Conservation (phyloP, 169 alveolate species). For the Theileria equi region DNA sequence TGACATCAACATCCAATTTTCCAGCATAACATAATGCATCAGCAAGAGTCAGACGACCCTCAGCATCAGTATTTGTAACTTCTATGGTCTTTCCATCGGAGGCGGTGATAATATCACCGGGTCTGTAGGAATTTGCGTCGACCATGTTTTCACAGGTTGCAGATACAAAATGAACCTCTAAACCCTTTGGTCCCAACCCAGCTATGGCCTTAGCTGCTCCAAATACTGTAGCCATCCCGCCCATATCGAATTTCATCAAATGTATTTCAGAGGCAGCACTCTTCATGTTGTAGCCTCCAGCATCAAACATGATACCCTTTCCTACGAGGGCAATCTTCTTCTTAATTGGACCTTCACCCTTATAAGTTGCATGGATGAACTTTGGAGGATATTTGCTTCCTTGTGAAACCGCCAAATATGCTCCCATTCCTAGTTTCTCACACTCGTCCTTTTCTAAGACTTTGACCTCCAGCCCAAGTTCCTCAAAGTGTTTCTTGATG, state of each 20-base stretch:
- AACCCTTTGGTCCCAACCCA: conserved; percentile 74
- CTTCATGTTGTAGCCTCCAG: conserved; percentile 91
- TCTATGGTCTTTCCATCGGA: conserved; percentile 93
- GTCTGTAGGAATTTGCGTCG: conserved; percentile 84
- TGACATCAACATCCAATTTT: conserved; percentile 78
- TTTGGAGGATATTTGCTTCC: conserved; percentile 85
- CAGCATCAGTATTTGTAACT: conserved; percentile 94
- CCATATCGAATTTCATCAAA: conserved; percentile 85
- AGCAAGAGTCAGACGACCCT: conserved; percentile 95
- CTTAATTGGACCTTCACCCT: conserved; percentile 54
- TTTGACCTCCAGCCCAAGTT: conserved; percentile 73
- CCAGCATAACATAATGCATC: conserved; percentile 93
- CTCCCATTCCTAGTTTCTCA: conserved; percentile 83
- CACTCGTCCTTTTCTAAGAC: conserved; percentile 75
- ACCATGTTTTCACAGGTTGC: conserved; percentile 91
- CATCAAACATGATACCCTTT: conserved; percentile 90
- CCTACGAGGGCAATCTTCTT: conserved; percentile 89
- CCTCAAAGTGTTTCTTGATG: conserved; percentile 65
- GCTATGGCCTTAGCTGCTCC: conserved; percentile 85
- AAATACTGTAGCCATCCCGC: conserved; percentile 87
- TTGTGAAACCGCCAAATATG: conserved; percentile 83
- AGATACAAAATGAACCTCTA: conserved; percentile 82
- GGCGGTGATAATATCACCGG: conserved; percentile 90
- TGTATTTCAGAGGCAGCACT: conserved; percentile 68
- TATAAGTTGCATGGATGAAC: conserved; percentile 82